Evolutionary conservation across 441 rosid genomes (phyloP).

Genomic region (Pelargonium cotyledonis): DNA sequence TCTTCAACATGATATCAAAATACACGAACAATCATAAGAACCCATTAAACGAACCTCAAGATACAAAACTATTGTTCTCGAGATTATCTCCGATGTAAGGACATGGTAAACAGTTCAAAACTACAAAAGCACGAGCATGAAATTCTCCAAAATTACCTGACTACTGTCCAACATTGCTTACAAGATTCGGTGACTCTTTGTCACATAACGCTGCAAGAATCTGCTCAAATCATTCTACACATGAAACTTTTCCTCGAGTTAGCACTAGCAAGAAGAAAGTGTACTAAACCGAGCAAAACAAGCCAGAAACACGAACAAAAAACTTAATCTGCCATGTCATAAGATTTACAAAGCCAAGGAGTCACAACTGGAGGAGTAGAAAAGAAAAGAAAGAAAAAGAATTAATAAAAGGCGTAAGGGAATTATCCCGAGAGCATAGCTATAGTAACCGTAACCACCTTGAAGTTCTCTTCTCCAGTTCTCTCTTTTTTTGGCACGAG

Average conservation of each 20-base stretch:
- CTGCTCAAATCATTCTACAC: not conserved
- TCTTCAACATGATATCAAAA: too few species aligned
- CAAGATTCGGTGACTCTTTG: too few species aligned
- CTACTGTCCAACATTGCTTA: too few species aligned
- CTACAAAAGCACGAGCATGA: too few species aligned
- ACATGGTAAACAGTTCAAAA: too few species aligned
- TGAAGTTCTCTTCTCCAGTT: slow-evolving; percentile 30
- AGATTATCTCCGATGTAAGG: too few species aligned
- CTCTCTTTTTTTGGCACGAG: slow-evolving; percentile 12
- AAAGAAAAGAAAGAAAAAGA: not conserved
- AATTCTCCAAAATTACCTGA: too few species aligned
- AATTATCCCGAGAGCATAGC: slow-evolving; percentile 21
- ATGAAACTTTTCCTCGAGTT: not conserved
- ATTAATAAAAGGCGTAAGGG: slow-evolving; percentile 5
- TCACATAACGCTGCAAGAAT: too few species aligned
- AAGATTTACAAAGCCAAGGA: slow-evolving; percentile 13
- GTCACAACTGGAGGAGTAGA: slow-evolving; percentile 7
- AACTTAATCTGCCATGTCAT: slow-evolving; percentile 6
- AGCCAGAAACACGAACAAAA: not conserved
- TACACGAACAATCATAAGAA: too few species aligned
- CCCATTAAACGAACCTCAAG: too few species aligned
- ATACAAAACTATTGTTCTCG: too few species aligned
- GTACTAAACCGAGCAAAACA: not conserved
- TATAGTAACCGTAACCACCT: slow-evolving; percentile 27
- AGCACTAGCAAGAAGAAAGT: not conserved